A percentile compares a stretch with the other conserved stretches of the same genome.
phyloP scores from a whole-genome alignment of 2,329 filamentous ascomycete species.

The Lizonia empirigonia region DNA sequence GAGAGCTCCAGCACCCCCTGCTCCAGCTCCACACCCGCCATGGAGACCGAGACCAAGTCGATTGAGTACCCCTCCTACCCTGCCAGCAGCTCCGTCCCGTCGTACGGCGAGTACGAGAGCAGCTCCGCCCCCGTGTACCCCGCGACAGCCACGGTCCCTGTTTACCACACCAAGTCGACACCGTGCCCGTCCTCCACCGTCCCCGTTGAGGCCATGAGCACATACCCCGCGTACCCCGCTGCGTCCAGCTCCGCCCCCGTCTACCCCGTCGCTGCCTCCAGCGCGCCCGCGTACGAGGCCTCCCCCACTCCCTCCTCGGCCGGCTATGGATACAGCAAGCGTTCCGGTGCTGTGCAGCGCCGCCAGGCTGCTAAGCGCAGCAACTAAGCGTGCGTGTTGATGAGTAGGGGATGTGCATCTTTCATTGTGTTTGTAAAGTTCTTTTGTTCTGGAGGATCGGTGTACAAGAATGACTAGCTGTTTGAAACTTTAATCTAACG shows the following conservation, averaged over 20 bases:
- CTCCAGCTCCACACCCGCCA: background rate
- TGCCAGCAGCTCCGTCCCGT: background rate
- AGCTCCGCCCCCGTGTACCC: constrained; percentile 2
- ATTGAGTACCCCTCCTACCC: background rate
- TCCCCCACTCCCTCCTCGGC: constrained; percentile 1
- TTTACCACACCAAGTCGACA: constrained; percentile 1
- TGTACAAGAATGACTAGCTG: constrained; percentile 22
- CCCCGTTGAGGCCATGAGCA: background rate
- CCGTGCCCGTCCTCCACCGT: constrained; percentile 7
- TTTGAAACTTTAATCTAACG: too few species aligned
- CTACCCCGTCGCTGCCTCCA: background rate
- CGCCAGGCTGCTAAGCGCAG: constrained; percentile 10
- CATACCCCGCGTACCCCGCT: constrained; percentile 1
- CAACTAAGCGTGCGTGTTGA: background rate
- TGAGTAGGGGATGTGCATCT: background rate
- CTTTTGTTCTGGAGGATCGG: constrained; percentile 19
- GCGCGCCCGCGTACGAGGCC: background rate
- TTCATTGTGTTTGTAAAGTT: constrained; percentile 6
- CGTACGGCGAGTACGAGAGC: background rate
- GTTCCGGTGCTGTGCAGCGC: constrained; percentile 7
- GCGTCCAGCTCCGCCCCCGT: background rate
- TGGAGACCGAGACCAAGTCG: background rate
- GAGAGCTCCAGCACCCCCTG: background rate
- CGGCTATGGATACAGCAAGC: constrained; percentile 12
- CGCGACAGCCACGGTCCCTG: background rate